phyloP scores from a whole-genome alignment of 192 early-diverging fungal species.

The Geranomyces variabilis region DNA sequence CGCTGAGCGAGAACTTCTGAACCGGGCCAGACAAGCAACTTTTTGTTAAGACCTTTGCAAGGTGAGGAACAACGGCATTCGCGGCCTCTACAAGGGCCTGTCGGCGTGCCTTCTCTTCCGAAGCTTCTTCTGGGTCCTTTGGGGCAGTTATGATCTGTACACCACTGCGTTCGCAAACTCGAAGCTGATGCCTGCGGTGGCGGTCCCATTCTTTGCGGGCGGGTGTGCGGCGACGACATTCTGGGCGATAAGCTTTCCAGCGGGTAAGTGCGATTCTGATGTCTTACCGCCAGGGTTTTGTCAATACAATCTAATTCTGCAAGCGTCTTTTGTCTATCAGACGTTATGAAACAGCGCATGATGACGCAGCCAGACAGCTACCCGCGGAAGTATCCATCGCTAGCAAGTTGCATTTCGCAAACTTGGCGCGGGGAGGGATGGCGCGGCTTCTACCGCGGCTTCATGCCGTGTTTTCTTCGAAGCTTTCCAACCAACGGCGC shows the following conservation, averaged over 20 bases:
- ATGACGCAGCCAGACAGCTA: slow-evolving; percentile 87
- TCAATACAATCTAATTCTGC: neutral
- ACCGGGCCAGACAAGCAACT: neutral
- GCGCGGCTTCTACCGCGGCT: slow-evolving; percentile 87
- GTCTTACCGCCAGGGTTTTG: neutral
- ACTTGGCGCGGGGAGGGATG: slow-evolving; percentile 73
- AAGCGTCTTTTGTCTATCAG: slow-evolving; percentile 35
- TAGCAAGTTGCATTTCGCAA: slow-evolving; percentile 56
- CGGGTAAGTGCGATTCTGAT: slow-evolving; percentile 42
- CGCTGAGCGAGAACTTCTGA: too few relatives aligned
- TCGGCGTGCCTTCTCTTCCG: slow-evolving; percentile 82
- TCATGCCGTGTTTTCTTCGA: slow-evolving; percentile 85
- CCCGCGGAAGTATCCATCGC: slow-evolving; percentile 58
- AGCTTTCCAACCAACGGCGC: slow-evolving; percentile 95
- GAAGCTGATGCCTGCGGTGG: neutral
- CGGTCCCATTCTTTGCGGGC: slow-evolving; percentile 52
- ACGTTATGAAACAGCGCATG: slow-evolving; percentile 91
- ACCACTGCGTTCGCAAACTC: slow-evolving; percentile 45
- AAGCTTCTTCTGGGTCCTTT: slow-evolving; percentile 80
- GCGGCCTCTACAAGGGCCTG: slow-evolving; percentile 85
- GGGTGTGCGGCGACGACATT: slow-evolving; percentile 89
- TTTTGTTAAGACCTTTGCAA: neutral
- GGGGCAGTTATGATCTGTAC: slow-evolving; percentile 72
- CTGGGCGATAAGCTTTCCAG: slow-evolving; percentile 83
- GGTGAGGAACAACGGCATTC: slow-evolving; percentile 63